Evolutionary conservation across 202 grass and related monocot species (phyloP).

Genomic region (Eragrostis tef): DNA sequence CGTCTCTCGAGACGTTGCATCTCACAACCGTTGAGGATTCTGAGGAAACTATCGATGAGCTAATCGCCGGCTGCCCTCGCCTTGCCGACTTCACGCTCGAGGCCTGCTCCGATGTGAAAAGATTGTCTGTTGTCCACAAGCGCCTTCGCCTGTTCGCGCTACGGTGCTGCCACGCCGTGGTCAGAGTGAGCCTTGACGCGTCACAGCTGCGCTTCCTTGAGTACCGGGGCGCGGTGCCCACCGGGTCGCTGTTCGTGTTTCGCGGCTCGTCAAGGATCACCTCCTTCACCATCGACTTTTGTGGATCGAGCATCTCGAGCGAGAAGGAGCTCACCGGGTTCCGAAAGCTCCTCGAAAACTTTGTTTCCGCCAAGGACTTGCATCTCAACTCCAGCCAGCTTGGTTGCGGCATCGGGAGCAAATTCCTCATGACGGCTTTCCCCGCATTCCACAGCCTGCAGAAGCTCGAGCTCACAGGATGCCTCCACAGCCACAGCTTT

Average conservation of each 20-base stretch:
- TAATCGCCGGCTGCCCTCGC: slow-evolving; percentile 10
- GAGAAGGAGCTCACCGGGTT: neutral
- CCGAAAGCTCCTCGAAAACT: neutral
- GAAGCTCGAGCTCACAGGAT: neutral
- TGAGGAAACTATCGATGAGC: too few relatives aligned
- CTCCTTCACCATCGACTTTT: slow-evolving; percentile 18
- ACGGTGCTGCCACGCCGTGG: slow-evolving; percentile 4
- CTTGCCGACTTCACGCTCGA: slow-evolving; percentile 22
- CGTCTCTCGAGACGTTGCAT: too few relatives aligned
- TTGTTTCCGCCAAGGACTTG: neutral
- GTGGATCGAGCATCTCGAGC: neutral
- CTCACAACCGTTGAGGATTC: too few relatives aligned
- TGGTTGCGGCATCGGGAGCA: neutral
- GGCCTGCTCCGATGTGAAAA: neutral
- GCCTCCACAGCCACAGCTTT: neutral
- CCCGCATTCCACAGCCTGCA: neutral
- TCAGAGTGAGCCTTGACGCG: neutral
- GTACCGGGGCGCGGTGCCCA: neutral
- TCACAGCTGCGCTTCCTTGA: neutral
- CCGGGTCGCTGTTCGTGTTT: neutral
- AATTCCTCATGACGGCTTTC: neutral
- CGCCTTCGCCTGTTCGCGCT: slow-evolving; percentile 16
- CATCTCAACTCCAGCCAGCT: neutral
- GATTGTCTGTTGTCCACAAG: neutral
- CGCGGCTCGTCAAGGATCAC: neutral